Percentiles rank a stretch among this genome's conserved stretches.
Conservation (phyloP, 345 rosid species). For the Hibiscus tridactylites region DNA sequence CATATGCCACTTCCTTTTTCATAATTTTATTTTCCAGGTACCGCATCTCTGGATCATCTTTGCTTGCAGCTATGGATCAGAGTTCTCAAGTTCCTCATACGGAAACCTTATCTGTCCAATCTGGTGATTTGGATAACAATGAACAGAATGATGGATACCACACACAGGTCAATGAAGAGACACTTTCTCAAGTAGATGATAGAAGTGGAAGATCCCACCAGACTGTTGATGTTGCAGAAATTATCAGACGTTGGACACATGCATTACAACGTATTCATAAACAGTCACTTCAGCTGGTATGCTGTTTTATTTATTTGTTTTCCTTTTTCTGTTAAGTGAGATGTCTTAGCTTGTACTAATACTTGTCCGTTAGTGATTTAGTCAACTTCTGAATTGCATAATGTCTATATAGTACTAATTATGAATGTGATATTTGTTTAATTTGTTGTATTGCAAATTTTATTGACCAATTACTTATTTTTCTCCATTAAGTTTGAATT, state of each 20-base stretch:
- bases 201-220: slow-evolving; percentile 82
- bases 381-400: background rate
- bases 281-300: slow-evolving; percentile 94
- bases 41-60: slow-evolving; percentile 92
- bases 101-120: slow-evolving; percentile 49
- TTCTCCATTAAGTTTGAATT: background rate
- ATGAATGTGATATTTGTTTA: background rate
- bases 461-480: background rate
- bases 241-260: slow-evolving; percentile 98
- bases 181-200: slow-evolving; percentile 64
- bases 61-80: slow-evolving; percentile 97
- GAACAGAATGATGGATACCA: slow-evolving; percentile 55
- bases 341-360: background rate
- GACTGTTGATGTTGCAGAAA: slow-evolving; percentile 92
- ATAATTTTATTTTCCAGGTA: slow-evolving; percentile 49
- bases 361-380: background rate
- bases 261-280: slow-evolving; percentile 97
- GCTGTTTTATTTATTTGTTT: slow-evolving; percentile 12
- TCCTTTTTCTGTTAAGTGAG: slow-evolving; percentile 4
- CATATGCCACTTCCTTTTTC: slow-evolving; percentile 9
- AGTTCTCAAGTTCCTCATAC: slow-evolving; percentile 81
- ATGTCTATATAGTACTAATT: background rate
- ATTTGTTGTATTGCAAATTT: background rate
- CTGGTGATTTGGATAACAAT: slow-evolving; percentile 58
- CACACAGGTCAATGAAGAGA: slow-evolving; percentile 49